These are phyloP conservation scores for Tricholoma terreum DNA, from an alignment of 768 basidiomycete species.

Conservation along the genomic window DNA sequence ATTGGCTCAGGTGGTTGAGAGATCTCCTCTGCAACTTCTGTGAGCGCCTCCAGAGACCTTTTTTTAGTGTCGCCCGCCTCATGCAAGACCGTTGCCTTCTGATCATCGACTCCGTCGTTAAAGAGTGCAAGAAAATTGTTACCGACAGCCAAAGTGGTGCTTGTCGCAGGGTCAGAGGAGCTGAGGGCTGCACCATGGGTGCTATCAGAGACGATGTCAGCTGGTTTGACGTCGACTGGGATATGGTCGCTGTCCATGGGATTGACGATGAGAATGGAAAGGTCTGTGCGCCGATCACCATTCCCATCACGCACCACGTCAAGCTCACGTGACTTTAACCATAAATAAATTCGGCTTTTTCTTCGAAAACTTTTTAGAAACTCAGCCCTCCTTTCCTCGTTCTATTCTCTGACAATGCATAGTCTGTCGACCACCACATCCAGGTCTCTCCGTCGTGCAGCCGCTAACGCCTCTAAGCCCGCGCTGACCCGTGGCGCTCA, in stretches of 20 bases:
- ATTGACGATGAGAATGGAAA: neutral
- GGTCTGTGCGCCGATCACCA: conserved; percentile 9
- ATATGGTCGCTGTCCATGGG: conserved; percentile 20
- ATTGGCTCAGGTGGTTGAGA: conserved; percentile 4
- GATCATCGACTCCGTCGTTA: neutral
- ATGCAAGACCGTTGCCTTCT: neutral
- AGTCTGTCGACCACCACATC: conserved; percentile 66
- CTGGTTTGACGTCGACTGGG: conserved; percentile 8
- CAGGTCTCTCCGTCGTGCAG: conserved; percentile 64
- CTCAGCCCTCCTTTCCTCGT: neutral
- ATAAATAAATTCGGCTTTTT: neutral
- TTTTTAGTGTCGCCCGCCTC: neutral
- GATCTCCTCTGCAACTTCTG: neutral
- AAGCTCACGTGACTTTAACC: neutral
- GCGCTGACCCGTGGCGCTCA: conserved; percentile 67
- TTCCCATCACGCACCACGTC: conserved; percentile 8
- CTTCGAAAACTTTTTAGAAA: neutral
- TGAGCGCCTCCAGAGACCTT: neutral
- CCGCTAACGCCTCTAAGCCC: conserved; percentile 53
- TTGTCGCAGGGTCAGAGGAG: neutral
- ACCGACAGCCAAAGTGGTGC: neutral
- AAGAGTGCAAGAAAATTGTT: neutral
- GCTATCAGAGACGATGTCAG: neutral
- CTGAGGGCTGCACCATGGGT: neutral
- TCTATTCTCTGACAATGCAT: conserved; percentile 55